Evolutionary conservation across 495 filamentous ascomycete genomes (phyloP), one percentile per base, ranked within the genome.

Genomic region (Daldinia vernicosa): DNA sequence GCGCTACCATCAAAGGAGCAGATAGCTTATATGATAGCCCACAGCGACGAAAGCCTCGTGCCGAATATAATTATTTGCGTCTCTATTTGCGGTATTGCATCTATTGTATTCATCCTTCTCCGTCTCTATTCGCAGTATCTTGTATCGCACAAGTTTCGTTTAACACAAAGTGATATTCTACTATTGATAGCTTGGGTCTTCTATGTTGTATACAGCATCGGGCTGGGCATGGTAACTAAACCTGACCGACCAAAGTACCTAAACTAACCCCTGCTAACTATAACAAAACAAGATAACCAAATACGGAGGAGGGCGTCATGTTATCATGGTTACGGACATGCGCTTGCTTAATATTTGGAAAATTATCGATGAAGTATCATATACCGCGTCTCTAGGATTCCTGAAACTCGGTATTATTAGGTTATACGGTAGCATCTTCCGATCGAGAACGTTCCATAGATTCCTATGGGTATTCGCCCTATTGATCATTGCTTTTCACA

Each of bases 371-470:
- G 70, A 68, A 47, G 53, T 11, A 6, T n/a, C 35, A 17, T 72
- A 68, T 14, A 14, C 39, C 19, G 26, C 54, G 15, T 52, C 64
- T 17, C 51, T 72, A 9, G 32, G 43, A 8, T 72, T 59, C 11
- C 43, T 72, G 1, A 72, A 72, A 32, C 50, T 72, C 22, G 64
- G 70, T 12, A 43, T 72, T 26, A 24, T 72, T 9, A 37, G 43
- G 6, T 30, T 72, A 9, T 72, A 72, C 26, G 17, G 33, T 2
- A 55, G 15, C 37, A 61, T 54, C 2, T 72, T 69, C 32, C 28
- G 47, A 6, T 24, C n/a, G 2, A 51, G 24, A 19, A 59, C 17
- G 15, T 65, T 68, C 30, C 59, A 37, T 7, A 51, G 33, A 12
- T 51, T 9, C 17, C 17, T 68, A 15, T 72, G 70, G 70, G 59